phyloP scores from a whole-genome alignment of 306 rosid species.

The Castanopsis chinensis region DNA sequence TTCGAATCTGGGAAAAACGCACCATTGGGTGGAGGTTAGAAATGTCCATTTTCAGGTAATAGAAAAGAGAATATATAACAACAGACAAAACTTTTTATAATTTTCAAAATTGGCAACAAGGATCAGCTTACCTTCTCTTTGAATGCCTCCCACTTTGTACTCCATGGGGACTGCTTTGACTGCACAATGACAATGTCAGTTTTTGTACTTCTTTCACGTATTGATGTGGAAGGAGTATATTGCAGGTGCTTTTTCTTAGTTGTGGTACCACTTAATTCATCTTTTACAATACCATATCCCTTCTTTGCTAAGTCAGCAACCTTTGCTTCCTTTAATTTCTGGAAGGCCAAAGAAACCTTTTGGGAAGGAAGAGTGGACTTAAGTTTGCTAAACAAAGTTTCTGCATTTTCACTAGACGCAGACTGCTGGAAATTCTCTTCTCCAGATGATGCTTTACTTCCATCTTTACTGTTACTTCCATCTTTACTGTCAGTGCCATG shows the following conservation, averaged over 20 bases:
- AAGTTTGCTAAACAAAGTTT: slow-evolving; percentile 71
- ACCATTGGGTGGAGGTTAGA: background rate
- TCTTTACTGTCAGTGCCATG: slow-evolving; percentile 45
- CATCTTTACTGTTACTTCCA: background rate
- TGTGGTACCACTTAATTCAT: slow-evolving; percentile 67
- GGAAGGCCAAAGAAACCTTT: slow-evolving; percentile 59
- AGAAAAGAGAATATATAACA: background rate
- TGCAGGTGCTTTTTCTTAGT: slow-evolving; percentile 56
- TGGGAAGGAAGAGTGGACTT: slow-evolving; percentile 64
- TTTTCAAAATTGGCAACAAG: background rate
- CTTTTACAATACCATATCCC: slow-evolving; percentile 77
- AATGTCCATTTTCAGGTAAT: background rate
- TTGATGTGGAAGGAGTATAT: slow-evolving; percentile 40
- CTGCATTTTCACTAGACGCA: slow-evolving; percentile 42
- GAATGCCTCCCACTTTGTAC: slow-evolving; percentile 73
- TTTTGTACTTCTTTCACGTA: slow-evolving; percentile 64
- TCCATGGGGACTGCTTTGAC: slow-evolving; percentile 64
- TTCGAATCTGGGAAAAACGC: slow-evolving; percentile 48
- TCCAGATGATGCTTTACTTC: slow-evolving; percentile 31
- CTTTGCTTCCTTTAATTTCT: slow-evolving; percentile 68
- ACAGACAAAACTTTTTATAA: background rate
- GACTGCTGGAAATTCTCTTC: slow-evolving; percentile 48
- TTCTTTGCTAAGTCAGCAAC: slow-evolving; percentile 63
- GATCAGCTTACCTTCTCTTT: slow-evolving; percentile 60
- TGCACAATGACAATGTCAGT: slow-evolving; percentile 68